Base-by-base conservation (phyloP, 148 eudicot species). In the Rheum nobile region DNA sequence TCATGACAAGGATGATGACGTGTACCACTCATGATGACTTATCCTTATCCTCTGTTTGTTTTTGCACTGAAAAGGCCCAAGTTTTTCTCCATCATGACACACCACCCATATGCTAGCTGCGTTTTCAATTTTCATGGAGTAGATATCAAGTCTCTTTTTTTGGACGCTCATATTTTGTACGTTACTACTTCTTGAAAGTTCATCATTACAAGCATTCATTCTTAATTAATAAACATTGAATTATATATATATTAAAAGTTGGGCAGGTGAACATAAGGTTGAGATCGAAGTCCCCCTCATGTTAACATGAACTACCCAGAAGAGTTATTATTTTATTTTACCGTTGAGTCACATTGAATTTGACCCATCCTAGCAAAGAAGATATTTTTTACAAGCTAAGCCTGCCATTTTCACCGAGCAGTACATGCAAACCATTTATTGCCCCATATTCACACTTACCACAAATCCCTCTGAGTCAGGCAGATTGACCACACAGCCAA, bases 391-490 rank as follows among this genome's bases (percentile, higher is more conserved):
- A 48, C 67, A 75, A 75, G 16, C 0, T 32, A n/a, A n/a, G n/a
- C 39, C 75, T 24, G 28, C 63, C 8, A 6, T 34, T 24, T 32
- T 32, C 11, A 65, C 39, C 32, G 39, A 65, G 70, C 70, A 65
- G 70, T 65, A 65, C 70, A 32, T 65, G 31, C 70, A 65, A 31
- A 67, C 48, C 69, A 79, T 67, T 76, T 41, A 75, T 63, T 68
- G 48, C 74, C 43, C 48, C 72, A 75, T 59, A 75, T 57, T 43
- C 72, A 31, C 39, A 75, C 67, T 75, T 48, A 71, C 55, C 74
- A 73, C 76, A 75, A 67, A 80, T 72, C 74, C 44, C 77, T 76
- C 77, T 76, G 82, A 68, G 13, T 11, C 29, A 75, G 48, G 35
- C n/a, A 32, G 65, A 46, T 75, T 75, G 72, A 32, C 71, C 76